A percentile compares a stretch with the other conserved stretches of the same genome.
phyloP scores from a whole-genome alignment of 2,329 filamentous ascomycete genomes.

The Grosmannia penicillata region DNA sequence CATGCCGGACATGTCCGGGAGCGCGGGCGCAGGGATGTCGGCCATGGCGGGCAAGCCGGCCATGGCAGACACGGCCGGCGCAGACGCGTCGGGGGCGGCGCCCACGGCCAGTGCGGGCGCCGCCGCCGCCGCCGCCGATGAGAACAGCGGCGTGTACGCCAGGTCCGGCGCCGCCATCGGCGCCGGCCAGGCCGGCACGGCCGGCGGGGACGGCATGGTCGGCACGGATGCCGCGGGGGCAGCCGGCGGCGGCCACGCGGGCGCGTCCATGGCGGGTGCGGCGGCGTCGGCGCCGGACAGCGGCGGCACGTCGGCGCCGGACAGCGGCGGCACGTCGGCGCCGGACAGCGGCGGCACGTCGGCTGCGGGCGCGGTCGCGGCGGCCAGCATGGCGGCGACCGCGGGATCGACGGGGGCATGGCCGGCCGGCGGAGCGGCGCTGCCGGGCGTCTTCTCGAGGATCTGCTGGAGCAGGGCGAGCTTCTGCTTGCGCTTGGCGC shows the following conservation, averaged over 20 bases:
- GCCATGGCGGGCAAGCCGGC: too few relatives aligned
- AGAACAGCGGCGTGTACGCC: not conserved
- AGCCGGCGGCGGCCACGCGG: not conserved
- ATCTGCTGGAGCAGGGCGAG: conserved; percentile 24
- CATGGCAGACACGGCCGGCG: not conserved
- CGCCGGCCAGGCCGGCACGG: not conserved
- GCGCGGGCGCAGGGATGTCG: too few relatives aligned
- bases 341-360: not conserved
- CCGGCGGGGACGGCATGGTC: not conserved
- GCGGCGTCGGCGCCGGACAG: too few relatives aligned
- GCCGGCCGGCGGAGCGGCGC: not conserved
- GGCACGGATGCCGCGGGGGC: not conserved
- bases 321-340: too few relatives aligned
- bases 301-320: too few relatives aligned
- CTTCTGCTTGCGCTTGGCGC: conserved; percentile 28
- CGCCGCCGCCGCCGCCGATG: not conserved
- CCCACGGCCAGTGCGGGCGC: not conserved
- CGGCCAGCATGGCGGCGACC: too few relatives aligned
- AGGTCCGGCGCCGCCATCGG: not conserved
- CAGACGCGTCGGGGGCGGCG: not conserved
- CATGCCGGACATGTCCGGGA: not conserved
- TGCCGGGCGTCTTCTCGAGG: conserved; percentile 10
- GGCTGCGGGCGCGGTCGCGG: not conserved
- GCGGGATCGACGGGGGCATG: not conserved
- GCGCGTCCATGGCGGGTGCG: too few relatives aligned